phyloP scores from a whole-genome alignment of 78 protist species.

The Speleostelium caveatum region DNA sequence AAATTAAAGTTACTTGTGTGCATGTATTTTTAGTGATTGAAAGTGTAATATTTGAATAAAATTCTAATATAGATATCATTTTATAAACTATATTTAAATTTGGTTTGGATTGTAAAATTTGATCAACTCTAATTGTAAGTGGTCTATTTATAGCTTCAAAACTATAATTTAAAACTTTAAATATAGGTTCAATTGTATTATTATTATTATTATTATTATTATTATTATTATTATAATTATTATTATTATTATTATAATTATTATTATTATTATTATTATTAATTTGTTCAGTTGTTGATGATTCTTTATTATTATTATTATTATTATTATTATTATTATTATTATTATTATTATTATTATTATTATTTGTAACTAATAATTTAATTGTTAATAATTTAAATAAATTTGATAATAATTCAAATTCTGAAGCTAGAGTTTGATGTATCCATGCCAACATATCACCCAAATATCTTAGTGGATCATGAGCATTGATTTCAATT shows the following conservation, averaged over 20 bases:
- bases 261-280: too few species aligned
- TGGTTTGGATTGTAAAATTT: slow-evolving; percentile 67
- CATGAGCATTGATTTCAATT: slow-evolving; percentile 90
- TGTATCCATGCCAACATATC: slow-evolving; percentile 94
- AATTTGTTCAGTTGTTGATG: background rate
- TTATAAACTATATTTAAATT: slow-evolving; percentile 39
- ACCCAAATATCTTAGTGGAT: slow-evolving; percentile 88
- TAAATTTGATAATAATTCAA: slow-evolving; percentile 52
- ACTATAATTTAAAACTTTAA: slow-evolving; percentile 47
- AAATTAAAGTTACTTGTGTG: background rate
- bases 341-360: background rate
- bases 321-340: background rate
- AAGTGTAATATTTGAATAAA: slow-evolving; percentile 38
- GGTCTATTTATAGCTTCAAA: slow-evolving; percentile 68
- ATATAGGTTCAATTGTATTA: slow-evolving; percentile 12
- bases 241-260: background rate
- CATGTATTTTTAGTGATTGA: background rate
- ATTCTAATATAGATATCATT: slow-evolving; percentile 62
- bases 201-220: slow-evolving; percentile 3
- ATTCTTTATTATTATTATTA: background rate
- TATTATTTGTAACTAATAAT: background rate
- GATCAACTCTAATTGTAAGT: slow-evolving; percentile 66
- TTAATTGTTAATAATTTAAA: background rate
- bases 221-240: background rate
- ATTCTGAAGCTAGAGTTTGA: slow-evolving; percentile 80